Conservation (phyloP, 345 rosid genomes). For the Salix dunnii region DNA sequence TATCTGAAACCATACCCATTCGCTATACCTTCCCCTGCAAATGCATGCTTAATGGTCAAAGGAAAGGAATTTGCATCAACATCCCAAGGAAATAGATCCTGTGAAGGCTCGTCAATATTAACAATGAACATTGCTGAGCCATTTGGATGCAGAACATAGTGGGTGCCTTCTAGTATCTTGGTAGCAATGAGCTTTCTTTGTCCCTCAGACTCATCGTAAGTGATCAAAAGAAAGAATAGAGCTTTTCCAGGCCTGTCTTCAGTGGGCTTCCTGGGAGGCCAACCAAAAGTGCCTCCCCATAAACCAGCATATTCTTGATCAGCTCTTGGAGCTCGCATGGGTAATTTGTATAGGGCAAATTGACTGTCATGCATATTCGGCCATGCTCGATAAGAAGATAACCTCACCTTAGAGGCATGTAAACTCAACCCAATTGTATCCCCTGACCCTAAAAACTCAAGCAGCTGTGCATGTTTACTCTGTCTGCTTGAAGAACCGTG, state of each 20-base stretch:
- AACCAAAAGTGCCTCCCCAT: constrained; percentile 88
- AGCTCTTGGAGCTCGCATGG: constrained; percentile 38
- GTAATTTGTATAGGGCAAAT: constrained; percentile 76
- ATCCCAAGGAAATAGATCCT: constrained; percentile 66
- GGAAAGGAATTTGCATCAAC: constrained; percentile 51
- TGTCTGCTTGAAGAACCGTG: constrained; percentile 52
- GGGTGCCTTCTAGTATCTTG: constrained; percentile 84
- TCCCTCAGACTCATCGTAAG: constrained; percentile 60
- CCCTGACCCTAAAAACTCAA: constrained; percentile 55
- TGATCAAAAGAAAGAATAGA: constrained; percentile 67
- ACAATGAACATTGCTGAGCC: constrained; percentile 85
- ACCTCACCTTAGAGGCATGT: constrained; percentile 45
- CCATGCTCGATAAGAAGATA: constrained; percentile 79
- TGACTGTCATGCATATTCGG: constrained; percentile 74
- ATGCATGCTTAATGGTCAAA: constrained; percentile 46
- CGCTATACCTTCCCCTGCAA: constrained; percentile 74
- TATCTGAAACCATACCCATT: constrained; percentile 89
- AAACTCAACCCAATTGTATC: constrained; percentile 57
- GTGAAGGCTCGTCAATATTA: constrained; percentile 63
- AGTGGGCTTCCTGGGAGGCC: constrained; percentile 70
- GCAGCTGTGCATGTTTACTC: constrained; percentile 48
- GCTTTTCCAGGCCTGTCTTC: constrained; percentile 81
- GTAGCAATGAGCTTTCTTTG: constrained; percentile 62
- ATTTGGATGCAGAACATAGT: constrained; percentile 81
- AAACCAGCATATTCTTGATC: constrained; percentile 72